These are phyloP conservation scores for Angomonas desouzai DNA, from an alignment of 208 protist species.

Conservation along the genomic window DNA sequence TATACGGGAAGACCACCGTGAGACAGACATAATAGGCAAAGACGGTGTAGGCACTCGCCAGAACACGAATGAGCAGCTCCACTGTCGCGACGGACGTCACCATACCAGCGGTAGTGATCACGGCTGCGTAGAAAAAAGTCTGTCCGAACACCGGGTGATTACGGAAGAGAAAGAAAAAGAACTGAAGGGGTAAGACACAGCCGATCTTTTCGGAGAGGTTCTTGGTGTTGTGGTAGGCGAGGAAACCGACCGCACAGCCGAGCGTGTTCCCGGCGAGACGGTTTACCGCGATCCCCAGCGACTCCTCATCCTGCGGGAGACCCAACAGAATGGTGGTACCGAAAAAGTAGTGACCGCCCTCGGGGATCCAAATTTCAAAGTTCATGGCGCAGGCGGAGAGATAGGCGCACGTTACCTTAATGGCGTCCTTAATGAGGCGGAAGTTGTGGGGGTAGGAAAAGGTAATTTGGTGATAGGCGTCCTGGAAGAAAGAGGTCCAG, in stretches of 20 bases:
- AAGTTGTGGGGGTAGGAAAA: constrained; percentile 40
- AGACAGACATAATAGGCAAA: constrained; percentile 45
- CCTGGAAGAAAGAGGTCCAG: constrained; percentile 49
- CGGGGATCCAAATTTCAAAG: constrained; percentile 31
- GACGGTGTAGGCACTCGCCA: constrained; percentile 37
- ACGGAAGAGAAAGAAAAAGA: constrained; percentile 24
- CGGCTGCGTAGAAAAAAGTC: constrained; percentile 33
- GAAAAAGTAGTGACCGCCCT: constrained; percentile 41
- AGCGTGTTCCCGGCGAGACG: constrained; percentile 32
- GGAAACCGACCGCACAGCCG: constrained; percentile 30
- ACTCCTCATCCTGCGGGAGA: constrained; percentile 48
- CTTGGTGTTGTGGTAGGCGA: constrained; percentile 30
- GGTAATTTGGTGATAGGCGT: constrained; percentile 38
- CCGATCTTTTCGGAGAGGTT: constrained; percentile 23
- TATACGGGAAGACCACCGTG: constrained; percentile 58
- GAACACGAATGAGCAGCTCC: constrained; percentile 32
- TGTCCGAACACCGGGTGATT: constrained; percentile 31
- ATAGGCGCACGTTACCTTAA: constrained; percentile 50
- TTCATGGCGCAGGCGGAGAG: constrained; percentile 31
- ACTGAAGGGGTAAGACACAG: constrained; percentile 22
- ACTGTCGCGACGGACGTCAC: constrained; percentile 24
- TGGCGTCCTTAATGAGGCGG: constrained; percentile 47
- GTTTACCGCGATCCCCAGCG: constrained; percentile 31
- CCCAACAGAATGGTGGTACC: constrained; percentile 56
- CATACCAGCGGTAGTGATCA: constrained; percentile 28